Percentiles rank a stretch among this genome's conserved stretches.
Evolutionary conservation across 2,329 filamentous ascomycete genomes (phyloP).

Genomic region (Pyrenochaeta sp.): DNA sequence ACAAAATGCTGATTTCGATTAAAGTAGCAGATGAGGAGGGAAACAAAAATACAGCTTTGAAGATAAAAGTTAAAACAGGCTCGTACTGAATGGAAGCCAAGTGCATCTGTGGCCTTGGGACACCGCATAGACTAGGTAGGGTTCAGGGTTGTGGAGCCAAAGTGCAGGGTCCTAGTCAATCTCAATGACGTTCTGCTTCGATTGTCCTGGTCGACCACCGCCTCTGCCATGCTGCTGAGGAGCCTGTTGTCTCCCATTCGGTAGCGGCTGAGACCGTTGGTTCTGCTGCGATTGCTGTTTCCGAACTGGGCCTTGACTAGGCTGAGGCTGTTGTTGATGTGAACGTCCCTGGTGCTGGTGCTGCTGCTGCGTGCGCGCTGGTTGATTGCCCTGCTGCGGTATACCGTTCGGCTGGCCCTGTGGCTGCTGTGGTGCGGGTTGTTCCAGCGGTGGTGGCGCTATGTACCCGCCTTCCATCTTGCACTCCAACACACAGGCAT

Average conservation of each 20-base stretch:
- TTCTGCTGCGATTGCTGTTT: constrained; percentile 7
- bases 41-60: too few relatives aligned
- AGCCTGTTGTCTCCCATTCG: constrained; percentile 12
- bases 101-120: too few relatives aligned
- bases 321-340: constrained; percentile 21
- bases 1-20: background rate
- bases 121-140: too few relatives aligned
- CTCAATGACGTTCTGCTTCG: constrained; percentile 29
- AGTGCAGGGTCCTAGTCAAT: constrained; percentile 22
- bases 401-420: constrained; percentile 13
- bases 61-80: too few relatives aligned
- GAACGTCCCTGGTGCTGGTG: constrained; percentile 17
- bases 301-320: constrained; percentile 7
- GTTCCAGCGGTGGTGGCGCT: constrained; percentile 25
- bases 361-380: constrained; percentile 4
- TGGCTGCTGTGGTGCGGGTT: constrained; percentile 6
- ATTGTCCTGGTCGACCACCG: constrained; percentile 8
- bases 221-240: constrained; percentile 13
- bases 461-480: constrained; percentile 39
- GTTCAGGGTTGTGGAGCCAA: too few relatives aligned
- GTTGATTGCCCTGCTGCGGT: constrained; percentile 8
- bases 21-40: too few relatives aligned
- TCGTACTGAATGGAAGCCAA: too few relatives aligned
- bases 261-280: constrained; percentile 6
- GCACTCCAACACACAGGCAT: constrained; percentile 49